Evolutionary conservation across 1,284 basidiomycete species (phyloP), one percentile per base, ranked within the genome.

Genomic region (Naganishia cerealis): DNA sequence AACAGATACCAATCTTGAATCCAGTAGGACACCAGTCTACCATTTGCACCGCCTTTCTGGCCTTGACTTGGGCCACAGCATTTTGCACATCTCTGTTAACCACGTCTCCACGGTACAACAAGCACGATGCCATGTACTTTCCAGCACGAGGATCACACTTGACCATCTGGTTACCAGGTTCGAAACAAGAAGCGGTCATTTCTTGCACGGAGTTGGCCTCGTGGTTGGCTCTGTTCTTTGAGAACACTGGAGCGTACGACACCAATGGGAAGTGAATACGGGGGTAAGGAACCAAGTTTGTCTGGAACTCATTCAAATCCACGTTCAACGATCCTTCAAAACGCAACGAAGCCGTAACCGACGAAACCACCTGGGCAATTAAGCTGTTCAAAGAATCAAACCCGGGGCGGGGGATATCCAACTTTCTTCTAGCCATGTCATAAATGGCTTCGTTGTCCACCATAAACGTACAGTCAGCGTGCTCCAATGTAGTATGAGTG

Each of bases 391-490:
- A 83, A 86, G 99, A 99, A 77, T 87, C 86, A 86, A 95, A 94
- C 74, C 92, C 90, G 26, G 95, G 96, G 65, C 87, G 90, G 50
- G 85, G 79, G 73, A 98, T 91, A 74, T 88, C 88, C 70, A 99
- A 86, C 81, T 91, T 94, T 83, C 90, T 89, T 85, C 95, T 94
- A 90, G 94, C 98, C 78, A 99, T 98, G 81, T 98, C 95, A 83
- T 97, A 99, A 81, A 99, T 98, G 69, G 92, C 92, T 80, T 94
- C 91, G 80, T 97, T 97, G 80, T 97, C 94, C 73, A 96, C 94
- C 93, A 96, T 95, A 86, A 96, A 97, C 66, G 95, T 98, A 83
- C 95, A 99, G 84, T 99, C 95, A 15, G 93, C 95, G 83, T 98
- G 94, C 83, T 99, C 96, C 69, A 99, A 89, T 66, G 96, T 99